Evolutionary conservation across 1,139 yeast species (phyloP), one percentile per base, ranked within the genome.

Genomic region (Lodderomyces oxycetoniae): DNA sequence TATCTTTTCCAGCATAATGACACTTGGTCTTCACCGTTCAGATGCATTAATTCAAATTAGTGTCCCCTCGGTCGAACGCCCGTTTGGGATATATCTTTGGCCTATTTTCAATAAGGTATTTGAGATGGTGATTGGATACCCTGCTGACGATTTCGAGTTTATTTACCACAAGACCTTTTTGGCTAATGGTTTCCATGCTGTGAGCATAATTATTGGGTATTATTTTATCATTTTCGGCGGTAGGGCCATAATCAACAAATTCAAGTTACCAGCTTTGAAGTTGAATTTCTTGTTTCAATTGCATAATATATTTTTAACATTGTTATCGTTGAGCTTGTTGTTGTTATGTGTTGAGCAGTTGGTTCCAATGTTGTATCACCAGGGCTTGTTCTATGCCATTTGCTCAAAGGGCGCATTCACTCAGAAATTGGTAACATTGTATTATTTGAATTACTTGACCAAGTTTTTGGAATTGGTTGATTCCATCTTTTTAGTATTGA

Each of bases 11-110:
- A n/a, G n/a, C n/a, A n/a, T n/a, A n/a, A n/a, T n/a, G n/a, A n/a
- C n/a, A n/a, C n/a, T n/a, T n/a, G n/a, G n/a, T n/a, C n/a, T n/a
- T n/a, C n/a, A n/a, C n/a, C n/a, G n/a, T n/a, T n/a, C n/a, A n/a
- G n/a, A n/a, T n/a, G n/a, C n/a, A 13, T 26, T 34, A 10, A 34
- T 53, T 16, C 52, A 52, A 38, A 21, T 53, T 15, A 36, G 39
- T 15, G 35, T 39, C 29, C 96, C 96, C 28, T 64, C 82, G 27
- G 53, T 87, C 36, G 84, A 84, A 35, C 73, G 86, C 43, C 97
- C 97, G 12, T 91, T 89, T 59, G 98, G 98, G 32, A 45, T 91
- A 35, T 74, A 84, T 50, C 68, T 91, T 43, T 91, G 96, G 96
- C 94, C 95, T 20, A 63, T 89, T 40, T 87, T 91, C 59, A 77